Base-by-base conservation (phyloP, 805 yeast genomes). In the Suhomyces tanzawaensis region DNA sequence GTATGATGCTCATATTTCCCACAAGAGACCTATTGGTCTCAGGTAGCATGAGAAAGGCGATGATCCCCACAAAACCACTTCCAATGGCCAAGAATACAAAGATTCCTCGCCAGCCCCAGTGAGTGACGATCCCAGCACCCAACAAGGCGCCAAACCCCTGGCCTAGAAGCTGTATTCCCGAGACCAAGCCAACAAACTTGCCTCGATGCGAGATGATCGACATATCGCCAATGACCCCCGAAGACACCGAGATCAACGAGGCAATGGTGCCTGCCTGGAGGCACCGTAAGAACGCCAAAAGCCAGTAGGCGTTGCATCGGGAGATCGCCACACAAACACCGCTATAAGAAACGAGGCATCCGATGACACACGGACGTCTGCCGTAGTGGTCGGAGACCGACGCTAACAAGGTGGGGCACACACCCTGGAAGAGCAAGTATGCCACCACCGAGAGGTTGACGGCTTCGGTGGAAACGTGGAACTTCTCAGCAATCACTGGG, bases 131-230 rank as follows among this genome's bases (percentile, higher is more conserved):
- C 14, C 77, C 69, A 3, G 76, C 69, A 66, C 85, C 54, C 16
- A 87, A 62, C n/a, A 89, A 62, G 0, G 95, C 87, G 8, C 95
- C 91, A 45, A 87, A 69, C 2, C 87, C 88, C 50, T 81, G 82
- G 1, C 95, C 95, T 6, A 84, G 48, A 22, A 84, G 69, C 13
- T 81, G 77, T 29, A 81, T 64, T 0, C 95, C 91, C 13, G 77
- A 55, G 1, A 78, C 76, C 13, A 81, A 49, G 0, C 95, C 93
- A 29, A 81, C 78, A 46, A 75, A 74, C 2, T 79, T 74, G 12
- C 95, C 96, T 48, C 96, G 71, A 40, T 80, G 79, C 7, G 66
- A 71, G 18, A 81, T 65, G 0, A 80, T 72, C 2, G 88, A 78
- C 17, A 82, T 62, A 61, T 88, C 96, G 7, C 89, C 91, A 38